Evolutionary conservation across 1,139 yeast genomes (phyloP).

Genomic region (Scheffersomyces titani): DNA sequence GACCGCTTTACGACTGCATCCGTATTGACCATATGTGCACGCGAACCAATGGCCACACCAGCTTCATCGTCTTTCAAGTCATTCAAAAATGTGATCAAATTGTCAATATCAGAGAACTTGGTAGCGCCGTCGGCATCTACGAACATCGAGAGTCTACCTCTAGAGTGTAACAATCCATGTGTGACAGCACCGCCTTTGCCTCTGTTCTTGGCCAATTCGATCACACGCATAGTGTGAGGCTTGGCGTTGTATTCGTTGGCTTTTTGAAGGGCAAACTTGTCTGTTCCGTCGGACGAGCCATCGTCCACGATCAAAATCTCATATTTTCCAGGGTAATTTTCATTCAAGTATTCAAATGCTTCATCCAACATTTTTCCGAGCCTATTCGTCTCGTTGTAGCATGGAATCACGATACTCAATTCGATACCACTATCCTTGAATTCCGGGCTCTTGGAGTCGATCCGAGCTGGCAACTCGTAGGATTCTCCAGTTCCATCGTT

Average conservation of each 20-base stretch:
- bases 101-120: slow-evolving; percentile 65
- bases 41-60: slow-evolving; percentile 82
- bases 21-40: slow-evolving; percentile 95
- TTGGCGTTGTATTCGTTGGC: slow-evolving; percentile 52
- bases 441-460: slow-evolving; percentile 28
- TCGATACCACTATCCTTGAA: slow-evolving; percentile 35
- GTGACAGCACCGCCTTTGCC: slow-evolving; percentile 99
- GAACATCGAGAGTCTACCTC: slow-evolving; percentile 77
- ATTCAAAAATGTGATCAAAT: slow-evolving; percentile 48
- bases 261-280: slow-evolving; percentile 65
- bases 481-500: slow-evolving; percentile 25
- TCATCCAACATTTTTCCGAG: slow-evolving; percentile 78
- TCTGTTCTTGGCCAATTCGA: slow-evolving; percentile 69
- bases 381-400: slow-evolving; percentile 82
- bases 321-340: slow-evolving; percentile 40
- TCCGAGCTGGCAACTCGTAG: slow-evolving; percentile 31
- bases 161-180: slow-evolving; percentile 78
- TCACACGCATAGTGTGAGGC: slow-evolving; percentile 68
- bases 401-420: slow-evolving; percentile 82
- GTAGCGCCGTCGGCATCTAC: slow-evolving; percentile 99
- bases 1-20: slow-evolving; percentile 96
- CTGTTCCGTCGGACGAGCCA: slow-evolving; percentile 84
- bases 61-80: slow-evolving; percentile 32
- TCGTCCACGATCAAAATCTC: slow-evolving; percentile 90
- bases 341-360: slow-evolving; percentile 57